Conservation (phyloP, 768 basidiomycete genomes). For the Leccinum longicurvipes region DNA sequence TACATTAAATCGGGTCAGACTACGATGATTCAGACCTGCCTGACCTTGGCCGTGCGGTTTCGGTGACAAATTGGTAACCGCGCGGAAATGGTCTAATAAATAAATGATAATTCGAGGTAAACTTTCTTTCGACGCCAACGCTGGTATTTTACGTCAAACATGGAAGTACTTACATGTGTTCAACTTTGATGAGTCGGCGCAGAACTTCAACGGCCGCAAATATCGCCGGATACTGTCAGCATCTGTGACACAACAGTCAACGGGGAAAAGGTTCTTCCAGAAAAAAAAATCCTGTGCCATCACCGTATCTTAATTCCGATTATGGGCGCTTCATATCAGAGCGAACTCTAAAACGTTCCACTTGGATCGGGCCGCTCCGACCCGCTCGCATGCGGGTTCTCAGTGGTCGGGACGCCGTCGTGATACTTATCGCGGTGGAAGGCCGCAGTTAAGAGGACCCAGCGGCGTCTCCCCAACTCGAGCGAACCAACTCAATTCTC, state of each 20-base stretch:
- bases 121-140: too few relatives aligned
- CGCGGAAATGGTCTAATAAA: background rate
- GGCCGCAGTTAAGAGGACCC: too few relatives aligned
- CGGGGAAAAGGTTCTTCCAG: background rate
- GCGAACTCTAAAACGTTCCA: background rate
- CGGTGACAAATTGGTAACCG: background rate
- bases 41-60: background rate
- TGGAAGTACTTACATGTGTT: too few relatives aligned
- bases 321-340: background rate
- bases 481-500: background rate
- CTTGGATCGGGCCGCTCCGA: background rate
- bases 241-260: too few relatives aligned
- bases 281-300: background rate
- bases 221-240: too few relatives aligned
- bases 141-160: too few relatives aligned
- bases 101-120: background rate
- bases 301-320: background rate
- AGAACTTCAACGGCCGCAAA: too few relatives aligned
- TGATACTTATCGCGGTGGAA: background rate
- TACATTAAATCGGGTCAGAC: too few relatives aligned
- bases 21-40: background rate
- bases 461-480: background rate
- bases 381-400: background rate
- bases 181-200: too few relatives aligned
- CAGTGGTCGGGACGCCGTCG: too few relatives aligned